A percentile compares a stretch with the other conserved stretches of the same genome.
phyloP scores from a whole-genome alignment of 139 green algal genomes.

The Coelastrella sp. region DNA sequence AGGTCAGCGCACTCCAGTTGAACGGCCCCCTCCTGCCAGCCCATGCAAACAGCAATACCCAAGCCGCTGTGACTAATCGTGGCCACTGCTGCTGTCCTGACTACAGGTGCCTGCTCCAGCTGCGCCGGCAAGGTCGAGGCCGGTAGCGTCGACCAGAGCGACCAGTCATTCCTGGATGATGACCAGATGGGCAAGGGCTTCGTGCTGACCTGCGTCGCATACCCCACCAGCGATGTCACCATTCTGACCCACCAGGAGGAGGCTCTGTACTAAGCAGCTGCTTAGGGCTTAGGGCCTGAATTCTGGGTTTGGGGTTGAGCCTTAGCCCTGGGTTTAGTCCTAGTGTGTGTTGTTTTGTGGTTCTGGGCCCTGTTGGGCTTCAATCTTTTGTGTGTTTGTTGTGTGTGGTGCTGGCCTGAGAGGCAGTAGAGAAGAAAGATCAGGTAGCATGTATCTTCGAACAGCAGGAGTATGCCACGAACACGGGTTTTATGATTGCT shows the following conservation, averaged over 20 bases:
- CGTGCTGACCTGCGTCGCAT: slow-evolving; percentile 94
- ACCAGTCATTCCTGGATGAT: slow-evolving; percentile 95
- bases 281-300: neutral
- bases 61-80: too few species aligned
- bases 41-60: too few species aligned
- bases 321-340: neutral
- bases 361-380: neutral
- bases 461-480: slow-evolving; percentile 3
- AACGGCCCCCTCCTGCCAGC: too few species aligned
- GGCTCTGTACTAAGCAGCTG: slow-evolving; percentile 57
- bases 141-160: slow-evolving; percentile 85
- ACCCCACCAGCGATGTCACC: slow-evolving; percentile 86
- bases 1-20: too few species aligned
- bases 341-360: slow-evolving; percentile 3
- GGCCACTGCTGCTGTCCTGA: too few species aligned
- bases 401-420: neutral
- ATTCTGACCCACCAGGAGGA: slow-evolving; percentile 78
- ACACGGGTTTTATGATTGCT: neutral
- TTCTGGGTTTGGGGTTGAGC: neutral
- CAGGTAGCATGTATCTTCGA: neutral
- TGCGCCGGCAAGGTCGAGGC: slow-evolving; percentile 74
- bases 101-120: slow-evolving; percentile 76
- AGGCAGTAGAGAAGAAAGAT: slow-evolving; percentile 17
- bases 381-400: too few species aligned
- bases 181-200: slow-evolving; percentile 88